These are phyloP conservation scores for Dendrobium chrysotoxum DNA, from an alignment of 106 monocot genomes.

Conservation along the genomic window DNA sequence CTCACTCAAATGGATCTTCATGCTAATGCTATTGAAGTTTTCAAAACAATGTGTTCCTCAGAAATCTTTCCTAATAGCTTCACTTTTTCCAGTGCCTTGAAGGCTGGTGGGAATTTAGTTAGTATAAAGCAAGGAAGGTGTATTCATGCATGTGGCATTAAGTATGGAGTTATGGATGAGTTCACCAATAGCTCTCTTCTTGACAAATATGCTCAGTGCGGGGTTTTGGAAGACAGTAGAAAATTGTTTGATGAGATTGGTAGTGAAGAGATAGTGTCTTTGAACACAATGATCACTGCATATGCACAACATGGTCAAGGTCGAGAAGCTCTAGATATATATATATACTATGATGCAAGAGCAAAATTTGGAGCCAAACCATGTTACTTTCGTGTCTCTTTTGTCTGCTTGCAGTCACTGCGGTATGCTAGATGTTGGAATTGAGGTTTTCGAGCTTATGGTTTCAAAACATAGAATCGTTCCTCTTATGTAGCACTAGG, in stretches of 20 bases:
- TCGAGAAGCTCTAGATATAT: slow-evolving; percentile 32
- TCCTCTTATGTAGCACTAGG: slow-evolving; percentile 57
- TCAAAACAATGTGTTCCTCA: slow-evolving; percentile 37
- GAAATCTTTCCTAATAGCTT: slow-evolving; percentile 39
- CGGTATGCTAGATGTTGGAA: slow-evolving; percentile 45
- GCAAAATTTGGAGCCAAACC: slow-evolving; percentile 27
- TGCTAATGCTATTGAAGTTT: slow-evolving; percentile 33
- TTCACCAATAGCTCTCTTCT: slow-evolving; percentile 40
- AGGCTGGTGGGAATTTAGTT: slow-evolving; percentile 39
- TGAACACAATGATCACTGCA: slow-evolving; percentile 54
- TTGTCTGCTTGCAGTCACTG: slow-evolving; percentile 57
- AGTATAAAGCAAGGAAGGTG: slow-evolving; percentile 33
- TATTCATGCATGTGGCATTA: slow-evolving; percentile 37
- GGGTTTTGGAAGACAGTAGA: slow-evolving; percentile 38
- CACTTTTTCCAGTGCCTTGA: slow-evolving; percentile 62
- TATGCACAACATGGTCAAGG: slow-evolving; percentile 57
- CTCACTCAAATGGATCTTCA: slow-evolving; percentile 32
- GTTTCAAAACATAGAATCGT: slow-evolving; percentile 29
- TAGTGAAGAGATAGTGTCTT: slow-evolving; percentile 28
- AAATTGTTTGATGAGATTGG: slow-evolving; percentile 35
- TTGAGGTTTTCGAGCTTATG: slow-evolving; percentile 56
- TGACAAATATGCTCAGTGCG: slow-evolving; percentile 69
- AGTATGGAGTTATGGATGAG: slow-evolving; percentile 34
- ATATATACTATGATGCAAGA: slow-evolving; percentile 34
- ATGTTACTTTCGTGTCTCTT: slow-evolving; percentile 53